Evolutionary conservation across 2,329 filamentous ascomycete species (phyloP), one percentile per base, ranked within the genome.

Genomic region (Ilyonectria sp.): DNA sequence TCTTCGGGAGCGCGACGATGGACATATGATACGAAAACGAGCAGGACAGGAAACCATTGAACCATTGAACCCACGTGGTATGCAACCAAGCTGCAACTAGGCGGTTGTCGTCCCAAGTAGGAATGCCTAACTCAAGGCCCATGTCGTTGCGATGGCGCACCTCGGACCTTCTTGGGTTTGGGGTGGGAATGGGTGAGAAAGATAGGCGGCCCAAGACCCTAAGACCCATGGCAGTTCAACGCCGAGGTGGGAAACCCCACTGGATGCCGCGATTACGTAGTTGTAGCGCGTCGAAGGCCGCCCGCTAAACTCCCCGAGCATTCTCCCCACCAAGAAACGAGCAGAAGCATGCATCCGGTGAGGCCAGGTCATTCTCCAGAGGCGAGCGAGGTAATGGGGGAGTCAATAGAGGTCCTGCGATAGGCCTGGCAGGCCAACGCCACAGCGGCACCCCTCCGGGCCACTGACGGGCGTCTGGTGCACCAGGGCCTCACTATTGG

Each of bases 211-310:
- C 33, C 31, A 53, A 29, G 61, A 21, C 21, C 21, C 21, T 21
- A 21, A 21, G 21, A 47, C 49, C 53, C 35, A 54, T 26, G 56
- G 54, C 67, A 68, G 37, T 63, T 46, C 60, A 60, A 67, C 56
- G 61, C 56, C 56, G 55, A 64, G 50, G 53, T 35, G 40, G 21
- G 35, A 54, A 54, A 47, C 68, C 65, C 68, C 65, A 65, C 61
- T 29, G 40, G 60, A 57, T 40, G 35, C 57, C 62, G 67, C 65
- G 65, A 65, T 68, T 69, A 68, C 68, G 68, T 69, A 67, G 68
- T 54, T 65, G 68, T 11, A 33, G 44, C 43, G 44, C 43, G 53
- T 43, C 37, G 19, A 35, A 35, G 47, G 50, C 49, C 33, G 47
- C 33, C 63, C 56, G 44, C 52, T 52, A 55, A 61, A 50, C 40